Evolutionary conservation across 2,329 filamentous ascomycete genomes (phyloP), one percentile per base, ranked within the genome.

Genomic region (Lomentospora prolificans): DNA sequence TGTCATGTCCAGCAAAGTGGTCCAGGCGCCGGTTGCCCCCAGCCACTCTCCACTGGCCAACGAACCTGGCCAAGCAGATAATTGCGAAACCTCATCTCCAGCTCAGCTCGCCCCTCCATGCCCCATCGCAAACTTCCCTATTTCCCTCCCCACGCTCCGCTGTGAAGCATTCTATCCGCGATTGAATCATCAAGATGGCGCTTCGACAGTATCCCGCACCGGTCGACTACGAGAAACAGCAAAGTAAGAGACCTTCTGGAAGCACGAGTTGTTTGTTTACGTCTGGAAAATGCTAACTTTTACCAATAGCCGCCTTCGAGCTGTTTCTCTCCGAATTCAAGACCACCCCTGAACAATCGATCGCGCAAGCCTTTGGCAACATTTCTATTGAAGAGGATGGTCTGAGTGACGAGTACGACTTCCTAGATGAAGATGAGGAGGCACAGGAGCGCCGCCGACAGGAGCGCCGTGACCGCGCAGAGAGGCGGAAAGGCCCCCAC

Each of bases 321-420:
- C 84, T 87, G 65, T 99, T 99, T 69, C 77, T 99, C 60, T 77
- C 80, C 64, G 84, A 84, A 60, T 99, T 95, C 83, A 97, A 99
- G 75, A 86, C 86, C 56, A 85, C 78, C 66, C 87, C 75, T 57
- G 82, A 78, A 70, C 80, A 78, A 58, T 81, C 86, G 58, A 84
- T 95, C 62, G 84, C 89, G 39, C 86, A 91, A 67, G 90, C 90
- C 48, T 80, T 99, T 51, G 84, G 89, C 63, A 84, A 86, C 62
- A 83, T 99, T 64, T 87, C 87, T 65, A 87, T 99, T 61, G 87
- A 90, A 68, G 91, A 90, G 66, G 87, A 95, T 71, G 87, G 87
- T 63, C 79, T 89, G 44, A 90, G 86, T 70, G 91, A 96, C 65
- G 90, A 96, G 64, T 89, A 96, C 69, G 90, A 96, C 65, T 89